These are phyloP conservation scores for Argentina anserina DNA, from an alignment of 306 rosid genomes.

Conservation along the genomic window DNA sequence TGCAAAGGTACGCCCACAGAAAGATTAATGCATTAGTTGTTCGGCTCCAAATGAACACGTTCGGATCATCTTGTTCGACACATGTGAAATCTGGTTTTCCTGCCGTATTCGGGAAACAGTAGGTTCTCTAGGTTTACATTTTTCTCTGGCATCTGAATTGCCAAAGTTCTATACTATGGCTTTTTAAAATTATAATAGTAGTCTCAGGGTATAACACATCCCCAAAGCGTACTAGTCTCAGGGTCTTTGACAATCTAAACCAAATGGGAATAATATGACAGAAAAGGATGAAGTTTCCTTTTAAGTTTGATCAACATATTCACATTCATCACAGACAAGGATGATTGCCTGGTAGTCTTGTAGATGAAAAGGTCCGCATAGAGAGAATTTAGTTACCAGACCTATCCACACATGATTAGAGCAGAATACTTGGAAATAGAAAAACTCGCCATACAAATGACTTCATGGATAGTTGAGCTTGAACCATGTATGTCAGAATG, in stretches of 20 bases:
- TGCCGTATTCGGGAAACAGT: too few species aligned
- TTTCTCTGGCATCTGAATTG: too few species aligned
- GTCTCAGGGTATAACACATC: too few species aligned
- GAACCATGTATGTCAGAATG: slow-evolving; percentile 28
- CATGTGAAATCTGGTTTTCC: too few species aligned
- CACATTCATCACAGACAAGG: slow-evolving; percentile 10
- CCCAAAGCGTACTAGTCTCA: too few species aligned
- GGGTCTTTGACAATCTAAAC: not conserved
- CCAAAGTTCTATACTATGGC: too few species aligned
- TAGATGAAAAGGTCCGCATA: slow-evolving; percentile 4
- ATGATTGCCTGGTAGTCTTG: slow-evolving; percentile 5
- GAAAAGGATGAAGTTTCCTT: not conserved
- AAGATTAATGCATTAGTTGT: too few species aligned
- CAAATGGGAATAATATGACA: not conserved
- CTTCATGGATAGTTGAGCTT: slow-evolving; percentile 12
- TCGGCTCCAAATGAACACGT: too few species aligned
- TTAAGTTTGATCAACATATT: not conserved
- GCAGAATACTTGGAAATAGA: not conserved
- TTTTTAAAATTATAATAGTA: too few species aligned
- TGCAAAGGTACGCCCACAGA: too few species aligned
- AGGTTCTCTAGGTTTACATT: too few species aligned
- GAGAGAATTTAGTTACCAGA: slow-evolving; percentile 7
- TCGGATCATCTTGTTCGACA: too few species aligned
- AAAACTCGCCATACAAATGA: slow-evolving; percentile 26
- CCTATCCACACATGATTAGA: not conserved